Evolutionary conservation across 2,329 filamentous ascomycete genomes (phyloP).

Genomic region (Calonectria hawksworthii): DNA sequence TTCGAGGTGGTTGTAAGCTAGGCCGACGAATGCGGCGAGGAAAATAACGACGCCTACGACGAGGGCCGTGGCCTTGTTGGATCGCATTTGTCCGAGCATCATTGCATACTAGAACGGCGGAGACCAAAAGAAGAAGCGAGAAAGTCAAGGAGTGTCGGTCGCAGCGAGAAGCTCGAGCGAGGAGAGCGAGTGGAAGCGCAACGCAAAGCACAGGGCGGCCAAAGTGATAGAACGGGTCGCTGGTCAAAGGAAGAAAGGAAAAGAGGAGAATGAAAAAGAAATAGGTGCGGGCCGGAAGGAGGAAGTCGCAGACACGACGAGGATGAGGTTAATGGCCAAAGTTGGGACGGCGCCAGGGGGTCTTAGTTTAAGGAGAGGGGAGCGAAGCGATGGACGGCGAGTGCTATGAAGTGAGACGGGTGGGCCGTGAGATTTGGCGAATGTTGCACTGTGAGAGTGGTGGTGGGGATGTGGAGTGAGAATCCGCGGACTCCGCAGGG

Average conservation of each 20-base stretch:
- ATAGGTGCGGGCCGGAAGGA: slow-evolving; percentile 31
- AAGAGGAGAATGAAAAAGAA: slow-evolving; percentile 30
- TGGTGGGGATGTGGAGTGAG: slow-evolving; percentile 14
- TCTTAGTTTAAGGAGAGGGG: slow-evolving; percentile 20
- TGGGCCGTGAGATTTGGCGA: background rate
- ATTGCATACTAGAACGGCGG: slow-evolving; percentile 43
- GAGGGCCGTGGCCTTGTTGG: slow-evolving; percentile 48
- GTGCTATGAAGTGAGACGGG: background rate
- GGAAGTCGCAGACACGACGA: slow-evolving; percentile 25
- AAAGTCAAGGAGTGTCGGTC: background rate
- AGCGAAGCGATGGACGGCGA: slow-evolving; percentile 8
- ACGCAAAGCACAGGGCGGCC: slow-evolving; percentile 31
- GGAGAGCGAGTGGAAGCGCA: slow-evolving; percentile 27
- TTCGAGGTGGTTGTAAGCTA: slow-evolving; percentile 51
- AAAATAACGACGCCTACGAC: slow-evolving; percentile 50
- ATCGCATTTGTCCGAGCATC: slow-evolving; percentile 50
- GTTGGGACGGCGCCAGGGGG: slow-evolving; percentile 15
- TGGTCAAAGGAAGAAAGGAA: slow-evolving; percentile 23
- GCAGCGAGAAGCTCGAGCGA: background rate
- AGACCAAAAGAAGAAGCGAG: slow-evolving; percentile 8
- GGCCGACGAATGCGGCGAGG: slow-evolving; percentile 48
- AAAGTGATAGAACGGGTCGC: slow-evolving; percentile 33
- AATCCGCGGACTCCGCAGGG: slow-evolving; percentile 4
- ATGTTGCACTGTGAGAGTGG: slow-evolving; percentile 14
- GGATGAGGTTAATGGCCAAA: slow-evolving; percentile 28